Evolutionary conservation across 2,329 filamentous ascomycete genomes (phyloP).

Genomic region (Colletotrichum horii): DNA sequence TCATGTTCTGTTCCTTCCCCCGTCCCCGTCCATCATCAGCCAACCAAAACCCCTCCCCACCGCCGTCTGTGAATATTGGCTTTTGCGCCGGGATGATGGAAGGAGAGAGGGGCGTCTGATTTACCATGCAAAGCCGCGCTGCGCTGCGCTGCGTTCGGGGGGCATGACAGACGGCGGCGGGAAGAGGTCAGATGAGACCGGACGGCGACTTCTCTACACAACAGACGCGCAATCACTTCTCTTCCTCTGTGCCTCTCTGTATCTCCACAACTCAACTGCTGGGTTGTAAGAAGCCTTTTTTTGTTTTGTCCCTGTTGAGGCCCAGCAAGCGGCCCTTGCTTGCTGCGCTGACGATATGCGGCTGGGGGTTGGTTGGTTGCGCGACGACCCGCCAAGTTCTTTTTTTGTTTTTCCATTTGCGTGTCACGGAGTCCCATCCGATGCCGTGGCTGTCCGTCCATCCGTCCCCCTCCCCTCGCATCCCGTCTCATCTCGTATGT

Average conservation of each 20-base stretch:
- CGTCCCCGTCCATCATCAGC: background rate
- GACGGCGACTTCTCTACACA: constrained; percentile 4
- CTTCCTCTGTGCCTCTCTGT: too few species aligned
- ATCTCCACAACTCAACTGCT: background rate
- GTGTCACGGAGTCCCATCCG: background rate
- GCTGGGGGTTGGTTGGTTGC: background rate
- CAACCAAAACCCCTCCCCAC: background rate
- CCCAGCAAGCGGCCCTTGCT: background rate
- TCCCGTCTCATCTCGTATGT: background rate
- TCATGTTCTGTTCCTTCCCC: background rate
- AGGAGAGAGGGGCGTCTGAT: background rate
- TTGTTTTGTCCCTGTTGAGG: background rate
- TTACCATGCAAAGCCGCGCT: background rate
- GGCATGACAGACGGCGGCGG: constrained; percentile 1
- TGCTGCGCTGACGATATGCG: background rate
- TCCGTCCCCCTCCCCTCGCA: background rate
- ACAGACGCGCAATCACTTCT: constrained; percentile 7
- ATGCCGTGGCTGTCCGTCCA: background rate
- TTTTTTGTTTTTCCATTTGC: background rate
- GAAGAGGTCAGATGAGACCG: constrained; percentile 15
- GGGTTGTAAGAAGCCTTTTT: background rate
- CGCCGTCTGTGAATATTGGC: background rate
- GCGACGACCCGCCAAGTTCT: background rate
- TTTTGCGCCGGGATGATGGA: background rate
- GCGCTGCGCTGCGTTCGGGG: background rate